Base-by-base conservation (phyloP, 164 flowering plant genomes). In the Buxus sempervirens region DNA sequence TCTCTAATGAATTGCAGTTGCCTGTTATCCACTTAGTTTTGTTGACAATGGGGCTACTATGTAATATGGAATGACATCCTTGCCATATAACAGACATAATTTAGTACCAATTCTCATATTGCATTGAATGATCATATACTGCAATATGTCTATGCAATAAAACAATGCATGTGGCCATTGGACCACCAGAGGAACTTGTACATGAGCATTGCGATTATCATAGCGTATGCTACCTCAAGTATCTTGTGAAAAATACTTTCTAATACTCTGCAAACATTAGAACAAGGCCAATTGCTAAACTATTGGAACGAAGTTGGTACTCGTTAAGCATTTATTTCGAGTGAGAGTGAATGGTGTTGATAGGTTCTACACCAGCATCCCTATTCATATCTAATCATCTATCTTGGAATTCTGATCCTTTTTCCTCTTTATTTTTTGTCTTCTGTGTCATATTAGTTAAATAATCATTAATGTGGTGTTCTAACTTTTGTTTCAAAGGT, bases 401-500 rank as follows among this genome's bases (percentile, higher is more conserved):
- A 14, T 58, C 0, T 26, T 20, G 25, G 0, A 10, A 45, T 15
- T 45, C 60, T 26, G 48, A 21, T 64, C 21, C 41, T 20, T 16
- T 63, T 23, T 26, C 7, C 38, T 32, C 38, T 3, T 32, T 67
- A 22, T 54, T 66, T 32, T 14, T 54, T 53, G 20, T 12, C 32
- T n/a, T 55, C 18, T 66, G 23, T 60, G 25, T 13, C 13, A 16
- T 36, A 25, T 54, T 69, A 27, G 41, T 32, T 26, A 24, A 6
- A 15, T 19, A 27, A 18, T 14, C 18, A n/a, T 27, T 45, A 45
- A 10, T 45, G 1, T 5, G 62, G 21, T 63, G 18, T 66, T 28
- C 4, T 49, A 22, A 20, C 18, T 42, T n/a, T 59, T 72, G 41
- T 67, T 76, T 76, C n/a, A 64, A 90, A 95, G 99, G 99, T 95